Evolutionary conservation across 78 protist genomes (phyloP).

Genomic region (Abeoforma whisleri): DNA sequence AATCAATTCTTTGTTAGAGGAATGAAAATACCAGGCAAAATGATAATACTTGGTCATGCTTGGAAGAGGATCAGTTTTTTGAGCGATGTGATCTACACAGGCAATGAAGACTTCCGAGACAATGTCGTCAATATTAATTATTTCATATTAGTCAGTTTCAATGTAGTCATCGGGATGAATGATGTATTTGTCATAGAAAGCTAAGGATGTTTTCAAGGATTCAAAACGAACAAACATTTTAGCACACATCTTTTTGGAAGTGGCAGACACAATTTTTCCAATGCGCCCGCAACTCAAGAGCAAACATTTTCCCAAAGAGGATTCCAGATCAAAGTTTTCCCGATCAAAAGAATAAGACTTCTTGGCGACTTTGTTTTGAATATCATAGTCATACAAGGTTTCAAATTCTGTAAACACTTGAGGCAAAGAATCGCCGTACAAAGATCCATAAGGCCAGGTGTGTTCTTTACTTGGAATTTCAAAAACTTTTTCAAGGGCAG

Average conservation of each 20-base stretch:
- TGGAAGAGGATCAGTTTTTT: not conserved
- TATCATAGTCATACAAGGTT: not conserved
- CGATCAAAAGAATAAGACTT: not conserved
- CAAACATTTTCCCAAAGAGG: not conserved
- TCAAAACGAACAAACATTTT: slow-evolving; percentile 10
- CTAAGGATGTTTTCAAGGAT: not conserved
- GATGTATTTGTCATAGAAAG: not conserved
- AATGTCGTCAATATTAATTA: not conserved
- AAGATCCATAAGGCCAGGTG: slow-evolving; percentile 42
- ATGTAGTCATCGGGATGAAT: slow-evolving; percentile 21
- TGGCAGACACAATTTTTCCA: slow-evolving; percentile 10
- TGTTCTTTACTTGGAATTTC: slow-evolving; percentile 34
- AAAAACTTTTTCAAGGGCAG: slow-evolving; percentile 15
- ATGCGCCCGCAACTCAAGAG: slow-evolving; percentile 8
- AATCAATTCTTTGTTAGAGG: not conserved
- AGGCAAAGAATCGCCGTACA: slow-evolving; percentile 17
- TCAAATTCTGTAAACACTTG: not conserved
- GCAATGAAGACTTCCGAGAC: not conserved
- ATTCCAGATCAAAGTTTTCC: not conserved
- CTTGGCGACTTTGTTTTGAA: not conserved
- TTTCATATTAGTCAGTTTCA: slow-evolving; percentile 29
- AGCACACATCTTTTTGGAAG: not conserved
- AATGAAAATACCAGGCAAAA: slow-evolving; percentile 26
- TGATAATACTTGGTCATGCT: not conserved
- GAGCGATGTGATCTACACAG: not conserved